A percentile compares a stretch with the other conserved stretches of the same genome.
Evolutionary conservation across 129 eudicot genomes (phyloP).

Genomic region (Cynara cardunculus): DNA sequence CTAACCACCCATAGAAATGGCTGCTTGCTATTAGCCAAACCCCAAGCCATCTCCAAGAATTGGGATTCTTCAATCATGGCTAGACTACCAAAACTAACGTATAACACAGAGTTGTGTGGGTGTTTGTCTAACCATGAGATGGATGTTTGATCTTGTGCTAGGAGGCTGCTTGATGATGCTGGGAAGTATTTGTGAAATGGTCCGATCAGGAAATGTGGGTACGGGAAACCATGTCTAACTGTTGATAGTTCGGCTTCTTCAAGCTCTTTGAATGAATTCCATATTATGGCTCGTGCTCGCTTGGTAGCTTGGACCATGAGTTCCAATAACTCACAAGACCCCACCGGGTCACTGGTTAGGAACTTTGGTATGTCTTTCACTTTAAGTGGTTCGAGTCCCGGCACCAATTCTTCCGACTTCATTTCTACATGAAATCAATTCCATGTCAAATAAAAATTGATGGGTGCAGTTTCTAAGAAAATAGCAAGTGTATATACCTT

Average conservation of each 20-base stretch:
- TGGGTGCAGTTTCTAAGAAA: not conserved
- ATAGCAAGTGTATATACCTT: not conserved
- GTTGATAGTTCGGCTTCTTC: constrained; percentile 18
- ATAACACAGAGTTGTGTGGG: constrained; percentile 18
- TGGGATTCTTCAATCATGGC: not conserved
- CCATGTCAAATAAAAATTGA: no score
- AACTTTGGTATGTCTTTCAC: constrained; percentile 15
- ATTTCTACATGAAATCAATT: not conserved
- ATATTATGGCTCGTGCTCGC: constrained; percentile 11
- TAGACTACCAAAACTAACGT: constrained; percentile 33
- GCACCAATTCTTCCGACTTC: constrained; percentile 3
- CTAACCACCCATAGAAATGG: constrained; percentile 43
- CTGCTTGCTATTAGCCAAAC: constrained; percentile 38
- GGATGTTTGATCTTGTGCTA: constrained; percentile 22
- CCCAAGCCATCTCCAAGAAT: constrained; percentile 37
- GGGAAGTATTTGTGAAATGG: constrained; percentile 36
- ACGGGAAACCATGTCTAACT: not conserved
- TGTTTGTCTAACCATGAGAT: constrained; percentile 37
- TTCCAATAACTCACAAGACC: not conserved
- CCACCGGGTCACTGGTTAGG: not conserved
- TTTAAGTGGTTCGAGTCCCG: constrained; percentile 12
- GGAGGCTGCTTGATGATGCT: constrained; percentile 10
- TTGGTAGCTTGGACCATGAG: constrained; percentile 10
- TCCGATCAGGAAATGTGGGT: constrained; percentile 29
- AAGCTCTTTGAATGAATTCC: constrained; percentile 34